Conservation (phyloP, 345 rosid genomes). For the rapeseed (Brassica napus) region Da-Ae NC_063449.1:46724501-46725000, state of each 20-base stretch:
- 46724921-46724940: constrained; percentile 60
- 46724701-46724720: constrained; percentile 90
- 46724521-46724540: constrained; percentile 79
- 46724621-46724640: neutral
- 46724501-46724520: constrained; percentile 91
- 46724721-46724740: constrained; percentile 60
- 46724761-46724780: constrained; percentile 40
- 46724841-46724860: constrained; percentile 89
- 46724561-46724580: constrained; percentile 50
- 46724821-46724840: constrained; percentile 36
- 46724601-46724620: neutral
- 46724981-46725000: constrained; percentile 44
- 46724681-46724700: constrained; percentile 90
- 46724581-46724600: neutral
- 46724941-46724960: constrained; percentile 78
- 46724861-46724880: constrained; percentile 61
- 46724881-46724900: constrained; percentile 81
- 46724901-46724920: constrained; percentile 80
- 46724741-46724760: constrained; percentile 77
- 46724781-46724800: neutral
- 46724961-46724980: constrained; percentile 79
- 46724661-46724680: constrained; percentile 99
- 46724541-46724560: constrained; percentile 81
- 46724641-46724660: constrained; percentile 77
- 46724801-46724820: neutral